phyloP scores from a whole-genome alignment of 1,139 yeast species.

The Suhomyces choctaworum region DNA sequence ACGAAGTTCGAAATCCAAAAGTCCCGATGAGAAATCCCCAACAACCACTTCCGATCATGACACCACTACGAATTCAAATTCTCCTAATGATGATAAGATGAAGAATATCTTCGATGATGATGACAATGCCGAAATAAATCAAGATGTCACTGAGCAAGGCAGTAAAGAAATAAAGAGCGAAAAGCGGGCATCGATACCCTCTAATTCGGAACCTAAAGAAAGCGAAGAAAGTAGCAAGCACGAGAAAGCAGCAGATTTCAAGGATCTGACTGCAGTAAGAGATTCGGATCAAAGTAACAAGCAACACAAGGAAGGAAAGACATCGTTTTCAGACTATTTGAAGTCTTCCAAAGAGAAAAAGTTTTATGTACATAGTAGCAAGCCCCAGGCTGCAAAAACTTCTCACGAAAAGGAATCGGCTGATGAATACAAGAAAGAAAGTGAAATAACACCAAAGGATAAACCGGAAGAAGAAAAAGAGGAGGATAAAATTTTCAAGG shows the following conservation, averaged over 20 bases:
- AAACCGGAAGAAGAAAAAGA: neutral
- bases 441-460: neutral
- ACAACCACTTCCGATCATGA: constrained; percentile 6
- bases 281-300: too few species aligned
- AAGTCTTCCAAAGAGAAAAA: constrained; percentile 14
- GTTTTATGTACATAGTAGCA: constrained; percentile 8
- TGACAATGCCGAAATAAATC: too few species aligned
- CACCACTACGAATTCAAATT: neutral
- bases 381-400: neutral
- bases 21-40: constrained; percentile 1
- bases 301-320: constrained; percentile 4
- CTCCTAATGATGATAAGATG: constrained; percentile 11
- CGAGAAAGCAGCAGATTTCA: too few species aligned
- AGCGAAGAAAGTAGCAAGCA: too few species aligned
- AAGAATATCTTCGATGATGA: constrained; percentile 20
- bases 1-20: constrained; percentile 4
- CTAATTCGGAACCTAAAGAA: too few species aligned
- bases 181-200: too few species aligned
- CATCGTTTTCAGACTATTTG: constrained; percentile 19
- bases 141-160: too few species aligned
- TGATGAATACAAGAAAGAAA: neutral
- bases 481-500: neutral
- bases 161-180: too few species aligned
- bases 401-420: neutral
- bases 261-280: too few species aligned